Conservation (phyloP, 2,329 filamentous ascomycete genomes). For the Colletotrichum sp. region DNA sequence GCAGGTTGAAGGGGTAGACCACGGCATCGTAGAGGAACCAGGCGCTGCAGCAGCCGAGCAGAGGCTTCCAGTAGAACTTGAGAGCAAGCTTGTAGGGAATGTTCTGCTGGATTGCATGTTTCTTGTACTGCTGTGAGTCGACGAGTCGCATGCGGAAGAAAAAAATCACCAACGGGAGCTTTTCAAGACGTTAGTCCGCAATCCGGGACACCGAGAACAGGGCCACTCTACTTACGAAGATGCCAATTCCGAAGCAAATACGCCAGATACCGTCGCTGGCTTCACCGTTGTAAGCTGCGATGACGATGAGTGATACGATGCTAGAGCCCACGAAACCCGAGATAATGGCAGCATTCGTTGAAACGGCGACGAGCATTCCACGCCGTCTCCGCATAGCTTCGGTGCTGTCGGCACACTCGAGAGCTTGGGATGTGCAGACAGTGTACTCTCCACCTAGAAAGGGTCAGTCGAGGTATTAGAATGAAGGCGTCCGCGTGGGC, state of each 20-base stretch:
- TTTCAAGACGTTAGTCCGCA: accelerated
- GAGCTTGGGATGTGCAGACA: slow-evolving; percentile 29
- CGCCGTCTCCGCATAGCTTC: slow-evolving; percentile 27
- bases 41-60: slow-evolving; percentile 54
- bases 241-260: slow-evolving; percentile 45
- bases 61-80: slow-evolving; percentile 45
- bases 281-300: slow-evolving; percentile 37
- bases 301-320: slow-evolving; percentile 48
- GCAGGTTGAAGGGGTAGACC: slow-evolving; percentile 24
- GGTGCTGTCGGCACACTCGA: slow-evolving; percentile 33
- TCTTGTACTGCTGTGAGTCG: slow-evolving; percentile 48
- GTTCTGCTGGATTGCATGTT: slow-evolving; percentile 28
- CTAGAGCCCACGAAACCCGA: slow-evolving; percentile 42
- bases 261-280: slow-evolving; percentile 48
- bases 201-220: too few relatives aligned
- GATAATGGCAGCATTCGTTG: slow-evolving; percentile 45
- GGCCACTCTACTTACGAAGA: slow-evolving; percentile 36
- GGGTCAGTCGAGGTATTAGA: neutral
- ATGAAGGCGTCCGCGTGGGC: neutral
- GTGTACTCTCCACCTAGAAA: slow-evolving; percentile 31
- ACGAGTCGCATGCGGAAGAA: slow-evolving; percentile 58
- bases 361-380: slow-evolving; percentile 38
- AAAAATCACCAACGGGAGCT: slow-evolving; percentile 52
- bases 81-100: slow-evolving; percentile 26
- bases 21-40: slow-evolving; percentile 30